Evolutionary conservation across 352 stramenopile genomes (phyloP), one percentile per base, ranked within the genome.

Genomic region (Phytophthora niederhauseri): DNA sequence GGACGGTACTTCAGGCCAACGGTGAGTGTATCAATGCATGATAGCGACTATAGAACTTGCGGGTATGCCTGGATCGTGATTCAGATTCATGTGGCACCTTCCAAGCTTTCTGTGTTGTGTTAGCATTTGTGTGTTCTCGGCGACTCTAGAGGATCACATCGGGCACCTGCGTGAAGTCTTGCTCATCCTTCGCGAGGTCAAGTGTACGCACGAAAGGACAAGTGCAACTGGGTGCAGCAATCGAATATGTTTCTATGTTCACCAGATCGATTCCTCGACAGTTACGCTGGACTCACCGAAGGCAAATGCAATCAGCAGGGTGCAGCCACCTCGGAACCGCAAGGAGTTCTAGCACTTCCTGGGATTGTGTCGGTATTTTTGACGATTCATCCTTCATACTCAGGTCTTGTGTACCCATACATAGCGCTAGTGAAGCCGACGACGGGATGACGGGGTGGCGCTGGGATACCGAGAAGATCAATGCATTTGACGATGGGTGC

Each of bases 11-110:
- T n/a, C 57, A 68, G 11, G 68, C 68, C 0, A 43, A 74, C 55
- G 61, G 60, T 11, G 72, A 82, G 30, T 68, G 22, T 71, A 78
- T 41, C 68, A 83, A 30, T 83, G 72, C 64, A 72, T 64, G 17
- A 60, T 80, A 2, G 72, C 62, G 12, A 72, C 69, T 0, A 78
- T 78, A 62, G 69, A 69, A 1, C 11, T 46, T 46, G 12, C 38
- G 14, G 38, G 38, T 46, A 19, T 46, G 12, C 38, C 38, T 46
- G 38, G 38, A 46, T 46, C 38, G 3, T 46, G 38, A 12, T 46
- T 12, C 38, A 46, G 12, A 19, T 12, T 46, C 19, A 46, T 46
- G 38, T 12, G 38, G 1, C 14, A 19, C 38, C 19, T 46, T 46
- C 38, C 14, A 46, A 17, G 38, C 38, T 1, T 46, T 46, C 6